These are phyloP conservation scores for Candida succiphila DNA, from an alignment of 805 yeast genomes.

Conservation along the genomic window DNA sequence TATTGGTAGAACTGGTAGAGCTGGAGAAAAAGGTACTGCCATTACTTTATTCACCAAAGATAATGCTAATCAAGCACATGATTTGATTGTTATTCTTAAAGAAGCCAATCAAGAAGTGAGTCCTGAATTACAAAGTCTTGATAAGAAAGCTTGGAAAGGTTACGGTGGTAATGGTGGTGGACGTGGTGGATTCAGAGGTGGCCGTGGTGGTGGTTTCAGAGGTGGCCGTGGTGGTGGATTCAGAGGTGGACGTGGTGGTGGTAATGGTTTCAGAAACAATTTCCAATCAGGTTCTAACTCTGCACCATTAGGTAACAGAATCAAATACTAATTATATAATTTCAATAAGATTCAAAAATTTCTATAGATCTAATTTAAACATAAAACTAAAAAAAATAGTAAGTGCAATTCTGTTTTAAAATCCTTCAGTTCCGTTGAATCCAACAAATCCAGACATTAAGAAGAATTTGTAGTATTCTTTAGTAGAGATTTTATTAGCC, in stretches of 20 bases:
- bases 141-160: slow-evolving; percentile 66
- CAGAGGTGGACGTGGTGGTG: slow-evolving; percentile 23
- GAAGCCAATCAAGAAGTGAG: slow-evolving; percentile 94
- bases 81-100: slow-evolving; percentile 77
- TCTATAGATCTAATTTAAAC: no score
- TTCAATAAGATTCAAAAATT: no score
- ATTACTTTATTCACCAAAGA: slow-evolving; percentile 86
- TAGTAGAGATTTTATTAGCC: slow-evolving; percentile 61
- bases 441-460: slow-evolving; percentile 64
- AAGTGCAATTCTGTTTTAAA: no score
- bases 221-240: slow-evolving; percentile 26
- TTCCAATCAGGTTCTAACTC: slow-evolving; percentile 34
- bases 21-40: slow-evolving; percentile 94
- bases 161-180: slow-evolving; percentile 46
- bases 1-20: slow-evolving; percentile 99
- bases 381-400: no score
- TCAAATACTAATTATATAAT: no score
- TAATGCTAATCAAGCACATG: slow-evolving; percentile 82
- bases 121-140: slow-evolving; percentile 65
- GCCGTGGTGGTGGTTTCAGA: slow-evolving; percentile 41
- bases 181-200: slow-evolving; percentile 42
- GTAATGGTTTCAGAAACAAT: slow-evolving; percentile 24
- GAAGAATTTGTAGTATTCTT: slow-evolving; percentile 52
- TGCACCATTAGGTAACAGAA: slow-evolving; percentile 29
- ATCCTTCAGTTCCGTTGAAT: slow-evolving; percentile 65